A percentile compares a stretch with the other conserved stretches of the same genome.
These are phyloP conservation scores for Phaffomyces antillensis DNA, from an alignment of 805 yeast genomes.

Conservation along the genomic window DNA sequence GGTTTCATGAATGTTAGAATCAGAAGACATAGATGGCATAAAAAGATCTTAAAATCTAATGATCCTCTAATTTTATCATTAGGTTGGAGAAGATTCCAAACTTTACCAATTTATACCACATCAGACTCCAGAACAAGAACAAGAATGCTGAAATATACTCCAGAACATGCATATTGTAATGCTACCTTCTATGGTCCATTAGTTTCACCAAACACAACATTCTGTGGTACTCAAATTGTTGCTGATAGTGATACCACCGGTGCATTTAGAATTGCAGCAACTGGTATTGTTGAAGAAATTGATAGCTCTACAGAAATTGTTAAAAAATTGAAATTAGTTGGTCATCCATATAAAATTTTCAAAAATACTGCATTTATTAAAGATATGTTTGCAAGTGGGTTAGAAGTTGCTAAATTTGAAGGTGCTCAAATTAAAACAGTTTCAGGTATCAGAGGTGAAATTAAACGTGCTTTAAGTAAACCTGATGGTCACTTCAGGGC, in stretches of 20 bases:
- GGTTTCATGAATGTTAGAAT: conserved; percentile 90
- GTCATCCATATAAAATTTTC: conserved; percentile 89
- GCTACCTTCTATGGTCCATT: conserved; percentile 96
- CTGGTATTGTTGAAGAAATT: conserved; percentile 92
- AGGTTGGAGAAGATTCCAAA: conserved; percentile 99
- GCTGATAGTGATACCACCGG: conserved; percentile 81
- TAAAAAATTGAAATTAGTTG: conserved; percentile 90
- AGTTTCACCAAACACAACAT: conserved; percentile 95
- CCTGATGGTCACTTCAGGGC: conserved; percentile 97
- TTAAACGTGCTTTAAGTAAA: conserved; percentile 85
- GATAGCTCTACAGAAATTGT: conserved; percentile 87
- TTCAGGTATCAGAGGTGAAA: conserved; percentile 96
- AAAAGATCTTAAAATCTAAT: conserved; percentile 86
- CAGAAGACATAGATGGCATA: conserved; percentile 99
- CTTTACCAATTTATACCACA: conserved; percentile 91
- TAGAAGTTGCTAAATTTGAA: conserved; percentile 96
- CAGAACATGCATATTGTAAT: conserved; percentile 94
- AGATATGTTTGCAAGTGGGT: conserved; percentile 87
- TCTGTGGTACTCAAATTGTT: conserved; percentile 89
- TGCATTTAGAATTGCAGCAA: conserved; percentile 90
- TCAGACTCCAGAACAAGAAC: conserved; percentile 96
- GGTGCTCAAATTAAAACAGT: conserved; percentile 97
- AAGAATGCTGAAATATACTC: conserved; percentile 96
- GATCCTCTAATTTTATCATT: conserved; percentile 91
- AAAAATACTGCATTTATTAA: conserved; percentile 95